A percentile compares a stretch with the other conserved stretches of the same genome.
These are phyloP conservation scores for Bothia castanella DNA, from an alignment of 1,284 basidiomycete genomes.

Conservation along the genomic window DNA sequence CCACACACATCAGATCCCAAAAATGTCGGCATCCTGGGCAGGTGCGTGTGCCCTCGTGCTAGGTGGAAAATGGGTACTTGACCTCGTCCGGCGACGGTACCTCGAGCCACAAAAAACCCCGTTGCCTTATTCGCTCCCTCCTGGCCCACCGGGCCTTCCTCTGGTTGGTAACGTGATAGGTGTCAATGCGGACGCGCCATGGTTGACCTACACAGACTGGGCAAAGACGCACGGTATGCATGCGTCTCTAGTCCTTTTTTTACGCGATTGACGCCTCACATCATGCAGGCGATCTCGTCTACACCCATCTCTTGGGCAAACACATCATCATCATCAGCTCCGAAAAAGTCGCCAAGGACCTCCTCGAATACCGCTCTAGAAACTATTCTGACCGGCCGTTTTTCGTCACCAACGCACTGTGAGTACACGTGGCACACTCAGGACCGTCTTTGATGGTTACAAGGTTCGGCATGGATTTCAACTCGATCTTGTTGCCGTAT, in stretches of 20 bases:
- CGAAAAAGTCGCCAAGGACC: slow-evolving; percentile 18
- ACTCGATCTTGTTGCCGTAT: slow-evolving; percentile 13
- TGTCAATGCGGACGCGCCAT: slow-evolving; percentile 14
- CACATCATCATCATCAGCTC: slow-evolving; percentile 21
- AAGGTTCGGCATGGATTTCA: slow-evolving; percentile 17
- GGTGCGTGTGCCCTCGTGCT: slow-evolving; percentile 6
- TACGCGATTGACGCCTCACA: background rate
- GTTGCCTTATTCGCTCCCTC: slow-evolving; percentile 9
- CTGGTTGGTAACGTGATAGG: slow-evolving; percentile 20
- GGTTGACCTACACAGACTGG: slow-evolving; percentile 9
- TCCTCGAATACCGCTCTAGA: slow-evolving; percentile 18
- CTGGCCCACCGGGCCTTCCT: slow-evolving; percentile 16
- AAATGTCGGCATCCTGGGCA: background rate
- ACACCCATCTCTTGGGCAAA: slow-evolving; percentile 13
- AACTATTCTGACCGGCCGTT: slow-evolving; percentile 17
- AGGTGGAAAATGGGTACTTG: background rate
- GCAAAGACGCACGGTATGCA: background rate
- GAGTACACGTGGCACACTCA: too few relatives aligned
- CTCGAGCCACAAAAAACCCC: background rate
- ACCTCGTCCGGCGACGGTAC: slow-evolving; percentile 1
- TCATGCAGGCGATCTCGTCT: slow-evolving; percentile 17
- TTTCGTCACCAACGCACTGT: slow-evolving; percentile 16
- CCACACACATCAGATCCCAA: too few relatives aligned
- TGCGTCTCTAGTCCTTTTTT: background rate
- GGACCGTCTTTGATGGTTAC: too few relatives aligned